Evolutionary conservation across 2,329 filamentous ascomycete genomes (phyloP).

Genomic region (Phaeosphaeria sp.): DNA sequence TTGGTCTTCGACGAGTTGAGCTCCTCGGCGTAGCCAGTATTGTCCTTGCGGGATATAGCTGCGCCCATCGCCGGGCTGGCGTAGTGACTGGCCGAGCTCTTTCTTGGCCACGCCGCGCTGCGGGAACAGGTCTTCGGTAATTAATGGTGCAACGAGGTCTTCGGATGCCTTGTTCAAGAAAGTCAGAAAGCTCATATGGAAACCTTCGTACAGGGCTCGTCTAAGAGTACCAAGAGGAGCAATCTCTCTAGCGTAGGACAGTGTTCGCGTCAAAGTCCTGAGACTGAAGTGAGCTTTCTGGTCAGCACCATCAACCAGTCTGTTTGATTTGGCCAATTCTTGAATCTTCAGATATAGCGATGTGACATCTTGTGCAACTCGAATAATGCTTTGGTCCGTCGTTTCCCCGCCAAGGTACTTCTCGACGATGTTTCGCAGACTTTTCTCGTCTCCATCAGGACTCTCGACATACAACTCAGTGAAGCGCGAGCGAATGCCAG

Average conservation of each 20-base stretch:
- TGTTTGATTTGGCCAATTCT: constrained; percentile 77
- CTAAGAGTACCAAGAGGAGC: constrained; percentile 83
- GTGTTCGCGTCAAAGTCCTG: constrained; percentile 85
- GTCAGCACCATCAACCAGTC: constrained; percentile 90
- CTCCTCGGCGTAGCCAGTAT: constrained; percentile 87
- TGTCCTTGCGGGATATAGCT: constrained; percentile 85
- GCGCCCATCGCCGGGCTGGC: constrained; percentile 75
- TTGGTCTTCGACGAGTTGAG: constrained; percentile 70
- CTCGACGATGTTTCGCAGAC: constrained; percentile 85
- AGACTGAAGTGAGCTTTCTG: constrained; percentile 98
- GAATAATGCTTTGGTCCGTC: constrained; percentile 70
- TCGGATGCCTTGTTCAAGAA: constrained; percentile 85
- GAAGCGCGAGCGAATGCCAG: constrained; percentile 87
- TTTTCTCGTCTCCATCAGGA: constrained; percentile 84
- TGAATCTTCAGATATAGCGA: constrained; percentile 89
- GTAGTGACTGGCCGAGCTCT: constrained; percentile 78
- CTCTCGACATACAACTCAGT: constrained; percentile 95
- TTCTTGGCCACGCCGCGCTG: constrained; percentile 72
- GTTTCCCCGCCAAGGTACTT: constrained; percentile 77
- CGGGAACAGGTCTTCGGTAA: constrained; percentile 79
- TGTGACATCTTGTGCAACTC: constrained; percentile 80
- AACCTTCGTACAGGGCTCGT: constrained; percentile 89
- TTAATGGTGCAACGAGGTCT: constrained; percentile 75
- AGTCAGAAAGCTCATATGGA: constrained; percentile 97
- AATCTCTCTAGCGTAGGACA: constrained; percentile 88